A percentile compares a stretch with the other conserved stretches of the same genome.
phyloP scores from a whole-genome alignment of 1,139 yeast genomes.

The Taphrina flavorubra region DNA sequence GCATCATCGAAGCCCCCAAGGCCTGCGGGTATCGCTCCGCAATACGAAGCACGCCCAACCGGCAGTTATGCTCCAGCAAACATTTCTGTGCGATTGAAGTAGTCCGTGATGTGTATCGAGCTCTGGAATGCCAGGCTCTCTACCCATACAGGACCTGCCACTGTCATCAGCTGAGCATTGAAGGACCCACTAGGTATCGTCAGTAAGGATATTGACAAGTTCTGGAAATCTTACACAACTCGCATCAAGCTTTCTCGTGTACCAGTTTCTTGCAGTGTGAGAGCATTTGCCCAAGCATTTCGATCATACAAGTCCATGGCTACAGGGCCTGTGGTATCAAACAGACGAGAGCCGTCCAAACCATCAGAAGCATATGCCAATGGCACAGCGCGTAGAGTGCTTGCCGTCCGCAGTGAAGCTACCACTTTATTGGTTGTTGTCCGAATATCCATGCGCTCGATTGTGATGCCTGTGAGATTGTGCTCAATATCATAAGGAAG shows the following conservation, averaged over 20 bases:
- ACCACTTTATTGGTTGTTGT: not conserved
- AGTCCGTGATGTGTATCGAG: slow-evolving; percentile 14
- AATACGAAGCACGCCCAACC: not conserved
- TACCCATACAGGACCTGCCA: slow-evolving; percentile 13
- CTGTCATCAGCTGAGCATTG: slow-evolving; percentile 10
- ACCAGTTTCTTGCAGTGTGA: slow-evolving; percentile 11
- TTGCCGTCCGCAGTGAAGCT: not conserved
- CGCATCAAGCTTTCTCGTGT: slow-evolving; percentile 12
- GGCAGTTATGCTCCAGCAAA: not conserved
- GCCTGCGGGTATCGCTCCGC: not conserved
- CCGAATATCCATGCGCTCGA: not conserved
- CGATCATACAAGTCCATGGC: slow-evolving; percentile 5
- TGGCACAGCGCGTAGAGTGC: not conserved
- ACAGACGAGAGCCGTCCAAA: slow-evolving; percentile 16
- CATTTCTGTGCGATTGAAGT: slow-evolving; percentile 12
- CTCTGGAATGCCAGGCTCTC: slow-evolving; percentile 10
- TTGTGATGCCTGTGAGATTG: slow-evolving; percentile 3
- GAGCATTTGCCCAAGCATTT: slow-evolving; percentile 4
- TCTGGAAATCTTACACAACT: not conserved
- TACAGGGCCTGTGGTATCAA: slow-evolving; percentile 10
- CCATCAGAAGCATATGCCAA: slow-evolving; percentile 2
- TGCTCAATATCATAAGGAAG: slow-evolving; percentile 3
- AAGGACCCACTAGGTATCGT: slow-evolving; percentile 1
- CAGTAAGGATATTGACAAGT: not conserved
- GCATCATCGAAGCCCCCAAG: slow-evolving; percentile 2